These are phyloP conservation scores for Cicer arietinum DNA, from an alignment of 306 rosid genomes.

Conservation along the genomic window DNA sequence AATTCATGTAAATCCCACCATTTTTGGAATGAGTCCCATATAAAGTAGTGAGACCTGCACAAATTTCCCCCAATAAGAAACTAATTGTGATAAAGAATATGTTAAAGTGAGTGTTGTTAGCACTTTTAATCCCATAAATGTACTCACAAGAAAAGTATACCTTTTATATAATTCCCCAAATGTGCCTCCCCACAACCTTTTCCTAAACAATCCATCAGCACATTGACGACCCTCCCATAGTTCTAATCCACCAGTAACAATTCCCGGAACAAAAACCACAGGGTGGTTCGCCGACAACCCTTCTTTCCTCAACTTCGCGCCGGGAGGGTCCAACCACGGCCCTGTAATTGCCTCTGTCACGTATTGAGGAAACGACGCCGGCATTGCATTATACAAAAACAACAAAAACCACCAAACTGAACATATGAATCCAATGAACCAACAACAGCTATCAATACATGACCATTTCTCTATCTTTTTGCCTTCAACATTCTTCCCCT, in stretches of 20 bases:
- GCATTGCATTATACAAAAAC: slow-evolving; percentile 76
- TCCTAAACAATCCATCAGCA: slow-evolving; percentile 80
- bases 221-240: slow-evolving; percentile 85
- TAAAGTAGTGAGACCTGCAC: too few species aligned
- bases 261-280: slow-evolving; percentile 85
- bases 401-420: slow-evolving; percentile 78
- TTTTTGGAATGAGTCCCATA: too few species aligned
- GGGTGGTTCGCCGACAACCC: slow-evolving; percentile 75
- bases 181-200: slow-evolving; percentile 84
- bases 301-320: slow-evolving; percentile 75
- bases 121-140: too few species aligned
- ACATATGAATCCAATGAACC: slow-evolving; percentile 72
- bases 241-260: slow-evolving; percentile 82
- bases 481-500: slow-evolving; percentile 2
- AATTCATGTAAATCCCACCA: too few species aligned
- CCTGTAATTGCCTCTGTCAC: slow-evolving; percentile 78
- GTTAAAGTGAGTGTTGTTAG: too few species aligned
- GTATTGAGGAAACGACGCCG: slow-evolving; percentile 83
- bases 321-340: slow-evolving; percentile 81
- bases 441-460: slow-evolving; percentile 73
- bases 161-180: slow-evolving; percentile 81
- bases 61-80: too few species aligned
- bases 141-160: slow-evolving; percentile 36
- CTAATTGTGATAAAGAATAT: too few species aligned
- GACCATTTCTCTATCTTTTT: slow-evolving; percentile 49